Conservation (phyloP, 768 basidiomycete species). For the Wakefieldia striispora region DNA sequence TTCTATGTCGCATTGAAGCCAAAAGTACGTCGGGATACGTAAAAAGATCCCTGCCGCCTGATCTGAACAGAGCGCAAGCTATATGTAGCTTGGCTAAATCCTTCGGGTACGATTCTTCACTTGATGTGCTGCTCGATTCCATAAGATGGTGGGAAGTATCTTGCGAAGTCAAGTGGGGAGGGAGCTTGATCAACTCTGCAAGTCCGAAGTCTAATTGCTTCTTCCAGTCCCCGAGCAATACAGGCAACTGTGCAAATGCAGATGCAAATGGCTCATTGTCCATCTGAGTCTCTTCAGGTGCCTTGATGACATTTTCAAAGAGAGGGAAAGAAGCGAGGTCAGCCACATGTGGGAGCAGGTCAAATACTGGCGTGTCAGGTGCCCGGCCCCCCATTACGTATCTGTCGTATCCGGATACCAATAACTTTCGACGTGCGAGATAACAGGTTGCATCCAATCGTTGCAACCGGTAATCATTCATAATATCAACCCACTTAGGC, state of each 20-base stretch:
- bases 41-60: not conserved
- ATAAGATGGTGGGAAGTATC: not conserved
- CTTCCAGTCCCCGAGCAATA: conserved; percentile 3
- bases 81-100: not conserved
- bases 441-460: not conserved
- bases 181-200: not conserved
- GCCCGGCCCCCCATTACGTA: not conserved
- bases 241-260: conserved; percentile 4
- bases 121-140: not conserved
- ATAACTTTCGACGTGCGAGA: not conserved
- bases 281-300: not conserved
- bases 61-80: conserved; percentile 5
- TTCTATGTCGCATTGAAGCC: not conserved
- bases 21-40: not conserved
- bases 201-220: conserved; percentile 3
- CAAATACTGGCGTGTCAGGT: not conserved
- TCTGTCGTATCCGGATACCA: not conserved
- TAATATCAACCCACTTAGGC: not conserved
- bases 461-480: not conserved
- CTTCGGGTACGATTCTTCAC: not conserved
- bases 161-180: not conserved
- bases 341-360: not conserved
- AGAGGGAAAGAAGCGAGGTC: not conserved
- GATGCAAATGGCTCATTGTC: not conserved
- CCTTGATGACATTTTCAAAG: not conserved